Percentiles rank a stretch among this genome's conserved stretches.
These are phyloP conservation scores for Ophiostoma sp. DNA, from an alignment of 2,329 filamentous ascomycete genomes.

Conservation along the genomic window DNA sequence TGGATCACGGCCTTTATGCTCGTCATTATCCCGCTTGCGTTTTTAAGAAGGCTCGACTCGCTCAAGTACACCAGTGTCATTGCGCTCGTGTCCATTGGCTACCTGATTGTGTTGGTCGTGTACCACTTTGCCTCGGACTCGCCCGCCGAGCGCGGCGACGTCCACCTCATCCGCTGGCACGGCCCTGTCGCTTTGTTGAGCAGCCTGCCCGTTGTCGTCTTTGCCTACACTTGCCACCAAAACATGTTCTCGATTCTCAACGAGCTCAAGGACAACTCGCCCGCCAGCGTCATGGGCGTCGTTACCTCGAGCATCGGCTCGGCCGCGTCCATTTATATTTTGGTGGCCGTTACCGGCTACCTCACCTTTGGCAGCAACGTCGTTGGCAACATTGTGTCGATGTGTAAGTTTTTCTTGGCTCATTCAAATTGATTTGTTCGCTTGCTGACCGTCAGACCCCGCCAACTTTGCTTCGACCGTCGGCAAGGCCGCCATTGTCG, in stretches of 20 bases:
- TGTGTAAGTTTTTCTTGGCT: conserved; percentile 62
- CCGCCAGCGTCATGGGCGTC: conserved; percentile 72
- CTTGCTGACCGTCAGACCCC: conserved; percentile 50
- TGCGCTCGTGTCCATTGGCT: conserved; percentile 88
- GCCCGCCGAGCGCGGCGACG: conserved; percentile 66
- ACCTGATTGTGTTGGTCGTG: conserved; percentile 87
- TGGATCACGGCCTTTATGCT: conserved; percentile 99
- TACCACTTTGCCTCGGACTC: conserved; percentile 88
- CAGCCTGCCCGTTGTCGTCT: conserved; percentile 91
- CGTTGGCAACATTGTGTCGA: conserved; percentile 87
- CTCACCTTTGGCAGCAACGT: conserved; percentile 91
- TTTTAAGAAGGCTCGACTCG: conserved; percentile 86
- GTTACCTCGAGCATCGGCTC: conserved; percentile 82
- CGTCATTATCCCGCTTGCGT: conserved; percentile 90
- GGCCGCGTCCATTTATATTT: conserved; percentile 80
- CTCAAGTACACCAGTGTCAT: conserved; percentile 96
- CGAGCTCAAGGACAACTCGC: conserved; percentile 84
- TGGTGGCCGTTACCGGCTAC: conserved; percentile 94
- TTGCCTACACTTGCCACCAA: conserved; percentile 99
- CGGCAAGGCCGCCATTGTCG: conserved; percentile 89
- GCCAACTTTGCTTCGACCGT: conserved; percentile 83
- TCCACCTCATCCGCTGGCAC: conserved; percentile 76
- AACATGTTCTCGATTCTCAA: conserved; percentile 99
- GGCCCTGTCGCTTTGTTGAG: conserved; percentile 77
- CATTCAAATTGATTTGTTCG: background rate